These are phyloP conservation scores for Podila minutissima DNA, from an alignment of 192 early-diverging fungal species.

Conservation along the genomic window DNA sequence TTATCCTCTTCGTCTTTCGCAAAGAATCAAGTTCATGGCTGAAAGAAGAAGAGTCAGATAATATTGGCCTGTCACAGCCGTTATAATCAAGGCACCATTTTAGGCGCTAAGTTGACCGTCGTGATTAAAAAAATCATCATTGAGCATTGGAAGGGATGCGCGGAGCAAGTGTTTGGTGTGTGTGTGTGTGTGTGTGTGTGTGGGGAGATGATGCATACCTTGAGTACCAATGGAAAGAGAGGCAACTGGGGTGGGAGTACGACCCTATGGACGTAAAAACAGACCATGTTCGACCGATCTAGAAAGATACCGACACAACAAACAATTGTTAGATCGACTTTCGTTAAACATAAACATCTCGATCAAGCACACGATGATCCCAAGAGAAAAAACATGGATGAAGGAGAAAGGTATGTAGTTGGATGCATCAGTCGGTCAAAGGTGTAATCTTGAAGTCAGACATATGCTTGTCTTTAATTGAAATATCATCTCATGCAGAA, in stretches of 20 bases:
- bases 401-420: slow-evolving; percentile 8
- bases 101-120: slow-evolving; percentile 62
- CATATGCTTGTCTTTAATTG: slow-evolving; percentile 72
- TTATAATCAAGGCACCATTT: slow-evolving; percentile 55
- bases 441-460: slow-evolving; percentile 59
- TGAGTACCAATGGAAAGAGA: background rate
- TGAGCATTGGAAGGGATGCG: slow-evolving; percentile 4
- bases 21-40: background rate
- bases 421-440: slow-evolving; percentile 57
- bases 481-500: slow-evolving; percentile 59
- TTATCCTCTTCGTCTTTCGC: background rate
- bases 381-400: background rate
- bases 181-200: no score
- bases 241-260: background rate
- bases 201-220: background rate
- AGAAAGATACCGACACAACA: background rate
- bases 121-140: slow-evolving; percentile 64
- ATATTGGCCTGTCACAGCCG: slow-evolving; percentile 56
- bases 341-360: no score
- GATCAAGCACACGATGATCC: background rate
- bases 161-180: background rate
- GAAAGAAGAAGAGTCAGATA: slow-evolving; percentile 27
- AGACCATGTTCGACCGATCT: background rate
- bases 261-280: background rate
- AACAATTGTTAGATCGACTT: background rate